Percentiles rank a stretch among this genome's conserved stretches.
phyloP scores from a whole-genome alignment of 306 rosid species.

The Luffa acutangula region DNA sequence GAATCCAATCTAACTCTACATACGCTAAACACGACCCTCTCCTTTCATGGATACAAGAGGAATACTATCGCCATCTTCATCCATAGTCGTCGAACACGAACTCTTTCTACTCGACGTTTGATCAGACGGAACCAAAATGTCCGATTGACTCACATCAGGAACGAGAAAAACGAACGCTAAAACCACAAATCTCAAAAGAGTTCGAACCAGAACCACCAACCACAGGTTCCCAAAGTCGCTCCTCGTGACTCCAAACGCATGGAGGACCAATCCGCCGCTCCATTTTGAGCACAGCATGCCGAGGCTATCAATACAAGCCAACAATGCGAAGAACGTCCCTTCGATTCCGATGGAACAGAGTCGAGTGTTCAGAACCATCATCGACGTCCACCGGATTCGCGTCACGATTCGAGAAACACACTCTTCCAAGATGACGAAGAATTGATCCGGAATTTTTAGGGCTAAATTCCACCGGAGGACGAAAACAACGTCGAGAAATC shows the following conservation, averaged over 20 bases:
- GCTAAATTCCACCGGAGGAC: slow-evolving; percentile 53
- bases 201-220: slow-evolving; percentile 43
- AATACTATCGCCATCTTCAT: slow-evolving; percentile 31
- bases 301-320: slow-evolving; percentile 62
- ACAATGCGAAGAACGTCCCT: slow-evolving; percentile 65
- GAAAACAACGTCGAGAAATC: slow-evolving; percentile 49
- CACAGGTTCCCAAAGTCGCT: slow-evolving; percentile 52
- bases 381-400: slow-evolving; percentile 59
- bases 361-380: slow-evolving; percentile 59
- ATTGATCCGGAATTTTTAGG: slow-evolving; percentile 49
- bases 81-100: background rate
- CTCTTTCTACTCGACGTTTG: slow-evolving; percentile 13
- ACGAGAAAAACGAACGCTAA: slow-evolving; percentile 52
- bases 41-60: slow-evolving; percentile 37
- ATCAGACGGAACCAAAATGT: slow-evolving; percentile 35
- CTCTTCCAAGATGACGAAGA: slow-evolving; percentile 53
- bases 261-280: slow-evolving; percentile 57
- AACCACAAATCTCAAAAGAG: slow-evolving; percentile 38
- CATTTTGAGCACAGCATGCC: slow-evolving; percentile 41
- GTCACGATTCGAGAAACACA: slow-evolving; percentile 26
- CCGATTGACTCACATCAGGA: slow-evolving; percentile 35
- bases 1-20: background rate
- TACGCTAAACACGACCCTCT: background rate
- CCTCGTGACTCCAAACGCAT: slow-evolving; percentile 39
- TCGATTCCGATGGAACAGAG: slow-evolving; percentile 67